These are phyloP conservation scores for Aspergillus leporis DNA, from an alignment of 495 filamentous ascomycete genomes.

Conservation along the genomic window DNA sequence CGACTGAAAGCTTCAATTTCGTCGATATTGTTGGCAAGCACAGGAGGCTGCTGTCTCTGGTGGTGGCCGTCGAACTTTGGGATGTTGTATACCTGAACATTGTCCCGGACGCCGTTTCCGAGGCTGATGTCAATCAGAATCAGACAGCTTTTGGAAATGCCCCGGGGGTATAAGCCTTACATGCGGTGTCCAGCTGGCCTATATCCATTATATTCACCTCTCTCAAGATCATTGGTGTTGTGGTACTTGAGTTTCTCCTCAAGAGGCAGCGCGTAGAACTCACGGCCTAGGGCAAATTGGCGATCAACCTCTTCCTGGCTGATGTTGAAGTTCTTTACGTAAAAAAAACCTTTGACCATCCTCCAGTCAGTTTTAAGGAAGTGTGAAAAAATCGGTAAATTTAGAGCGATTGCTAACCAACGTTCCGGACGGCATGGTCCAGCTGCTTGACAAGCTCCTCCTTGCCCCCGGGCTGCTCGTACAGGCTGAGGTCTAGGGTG, in stretches of 20 bases:
- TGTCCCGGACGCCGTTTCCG: conserved; percentile 48
- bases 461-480: conserved; percentile 53
- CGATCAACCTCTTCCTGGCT: conserved; percentile 54
- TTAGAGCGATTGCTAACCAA: conserved; percentile 34
- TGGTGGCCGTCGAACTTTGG: conserved; percentile 51
- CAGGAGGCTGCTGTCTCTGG: conserved; percentile 36
- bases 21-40: conserved; percentile 31
- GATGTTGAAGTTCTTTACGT: conserved; percentile 56
- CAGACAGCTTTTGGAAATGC: background rate
- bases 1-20: conserved; percentile 47
- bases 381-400: background rate
- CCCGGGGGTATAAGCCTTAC: conserved; percentile 20
- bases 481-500: conserved; percentile 53
- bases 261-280: conserved; percentile 54
- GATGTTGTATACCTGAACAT: conserved; percentile 54
- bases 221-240: conserved; percentile 29
- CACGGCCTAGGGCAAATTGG: conserved; percentile 57
- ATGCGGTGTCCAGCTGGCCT: conserved; percentile 45
- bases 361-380: background rate
- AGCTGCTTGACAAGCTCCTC: conserved; percentile 55
- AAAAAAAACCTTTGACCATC: conserved; percentile 51
- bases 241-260: conserved; percentile 57
- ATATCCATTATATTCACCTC: conserved; percentile 45
- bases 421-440: conserved; percentile 56
- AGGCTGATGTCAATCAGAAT: conserved; percentile 25